Evolutionary conservation across 257 asterid genomes (phyloP), one percentile per base, ranked within the genome.

Genomic region (Fraxinus pennsylvanica): DNA sequence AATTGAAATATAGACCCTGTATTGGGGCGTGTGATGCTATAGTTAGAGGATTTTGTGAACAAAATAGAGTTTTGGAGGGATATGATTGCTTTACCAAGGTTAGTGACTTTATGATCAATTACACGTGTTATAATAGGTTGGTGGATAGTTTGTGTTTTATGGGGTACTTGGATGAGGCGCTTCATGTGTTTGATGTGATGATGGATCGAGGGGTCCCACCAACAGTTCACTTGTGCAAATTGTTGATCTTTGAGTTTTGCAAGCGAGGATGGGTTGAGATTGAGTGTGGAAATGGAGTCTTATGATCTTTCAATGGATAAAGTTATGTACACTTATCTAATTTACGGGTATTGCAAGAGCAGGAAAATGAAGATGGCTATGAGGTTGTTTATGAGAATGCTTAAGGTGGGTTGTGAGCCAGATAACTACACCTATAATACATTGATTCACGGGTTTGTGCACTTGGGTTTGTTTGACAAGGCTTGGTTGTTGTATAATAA

Each of bases 311-410:
- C 73, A 52, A 59, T 87, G 77, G 92, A 90, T 80, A 76, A 86
- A 71, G 81, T 83, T 35, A 81, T 87, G 78, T 87, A 87, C 80
- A 89, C 91, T 38, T 81, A 77, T 68, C 87, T 90, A 9, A 90
- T 89, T 73, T 78, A 87, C 22, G 84, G 82, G 13, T 89, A 89
- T 75, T 91, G 89, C 82, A 85, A 84, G 81, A 85, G 36, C 39
- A 77, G 85, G 83, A 86, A 89, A 81, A 82, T 91, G 89, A 84
- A 83, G 82, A 86, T 85, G 90, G 92, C 94, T 39, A 86, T 85
- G 91, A 89, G 90, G 73, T 61, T 89, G 85, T 84, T 84, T 78
- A 65, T 86, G 66, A 89, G 86, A 81, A 88, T 91, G 96, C 77
- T 88, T 2, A 86, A 91, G 81, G 65, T 84, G 86, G 90, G 89